Evolutionary conservation across 2,329 filamentous ascomycete genomes (phyloP), one percentile per base, ranked within the genome.

Genomic region (Annulohypoxylon truncatum): DNA sequence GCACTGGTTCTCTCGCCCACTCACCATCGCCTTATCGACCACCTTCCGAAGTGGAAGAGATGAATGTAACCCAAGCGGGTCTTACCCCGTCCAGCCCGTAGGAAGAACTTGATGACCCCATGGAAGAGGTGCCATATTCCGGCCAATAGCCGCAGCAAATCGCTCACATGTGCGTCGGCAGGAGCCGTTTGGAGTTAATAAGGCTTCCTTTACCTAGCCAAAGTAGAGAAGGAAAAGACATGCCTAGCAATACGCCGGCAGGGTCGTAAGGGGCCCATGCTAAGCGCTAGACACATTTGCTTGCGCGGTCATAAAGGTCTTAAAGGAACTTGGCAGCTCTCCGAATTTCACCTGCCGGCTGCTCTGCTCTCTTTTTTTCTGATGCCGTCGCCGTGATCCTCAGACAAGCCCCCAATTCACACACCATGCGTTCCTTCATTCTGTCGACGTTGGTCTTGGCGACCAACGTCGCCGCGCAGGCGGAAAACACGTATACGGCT

Each of bases 401-500:
- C 12, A 15, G 54, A 13, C 31, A 22, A 13, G 40, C 24, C n/a
- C n/a, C n/a, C 38, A 5, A 20, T 50, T 47, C 22, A 50, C 22
- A 50, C 35, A 59, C 33, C 51, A 76, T 76, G 75, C 71, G 60
- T 51, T 71, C 70, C 42, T 29, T 66, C 28, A 52, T 75, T 56
- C 44, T 74, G 26, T 67, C 71, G 22, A 59, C 68, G 9, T 33
- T 69, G 48, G 51, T 73, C 44, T 68, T 76, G 18, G 73, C 68
- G 40, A 38, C 56, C 63, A 58, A 55, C 35, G 61, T 58, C 44
- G 69, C 63, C 35, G 69, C 69, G 6, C 71, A 73, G 56, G 65
- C 55, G 26, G 69, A 73, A 62, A 71, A 73, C 53, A 62, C 71
- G 18, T 83, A 85, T 76, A 89, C 86, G 13, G 83, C 85, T 2